phyloP scores from a whole-genome alignment of 768 basidiomycete species.

The Mycena epipterygia region DNA sequence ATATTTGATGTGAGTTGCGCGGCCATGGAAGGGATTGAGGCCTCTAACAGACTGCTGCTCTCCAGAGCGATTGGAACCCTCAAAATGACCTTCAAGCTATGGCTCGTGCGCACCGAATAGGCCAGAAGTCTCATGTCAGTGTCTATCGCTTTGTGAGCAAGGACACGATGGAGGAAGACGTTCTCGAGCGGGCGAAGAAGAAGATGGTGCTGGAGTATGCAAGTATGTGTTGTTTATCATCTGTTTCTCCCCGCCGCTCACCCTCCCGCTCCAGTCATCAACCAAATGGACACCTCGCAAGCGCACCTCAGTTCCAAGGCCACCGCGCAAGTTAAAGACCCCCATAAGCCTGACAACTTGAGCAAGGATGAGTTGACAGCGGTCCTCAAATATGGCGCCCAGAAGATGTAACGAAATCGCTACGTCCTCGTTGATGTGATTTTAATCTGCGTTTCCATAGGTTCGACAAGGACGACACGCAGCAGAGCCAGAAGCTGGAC shows the following conservation, averaged over 20 bases:
- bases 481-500: conserved; percentile 95
- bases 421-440: neutral
- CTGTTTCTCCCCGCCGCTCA: conserved; percentile 21
- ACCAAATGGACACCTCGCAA: conserved; percentile 99
- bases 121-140: conserved; percentile 98
- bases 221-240: conserved; percentile 70
- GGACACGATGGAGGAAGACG: conserved; percentile 99
- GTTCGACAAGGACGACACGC: conserved; percentile 97
- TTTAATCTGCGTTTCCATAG: conserved; percentile 52
- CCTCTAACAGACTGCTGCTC: neutral
- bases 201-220: conserved; percentile 99
- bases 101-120: conserved; percentile 99
- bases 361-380: conserved; percentile 98
- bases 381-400: conserved; percentile 98
- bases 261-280: conserved; percentile 81
- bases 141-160: conserved; percentile 99
- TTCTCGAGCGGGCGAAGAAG: conserved; percentile 97
- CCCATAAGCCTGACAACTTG: conserved; percentile 82
- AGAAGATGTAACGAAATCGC: conserved; percentile 83
- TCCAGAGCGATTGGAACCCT: conserved; percentile 96
- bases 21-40: neutral
- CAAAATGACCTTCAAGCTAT: conserved; percentile 99
- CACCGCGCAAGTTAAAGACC: conserved; percentile 69
- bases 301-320: conserved; percentile 92
- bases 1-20: conserved; percentile 89